These are phyloP conservation scores for Fusarium ambrosium DNA, from an alignment of 2,329 filamentous ascomycete species.

Conservation along the genomic window DNA sequence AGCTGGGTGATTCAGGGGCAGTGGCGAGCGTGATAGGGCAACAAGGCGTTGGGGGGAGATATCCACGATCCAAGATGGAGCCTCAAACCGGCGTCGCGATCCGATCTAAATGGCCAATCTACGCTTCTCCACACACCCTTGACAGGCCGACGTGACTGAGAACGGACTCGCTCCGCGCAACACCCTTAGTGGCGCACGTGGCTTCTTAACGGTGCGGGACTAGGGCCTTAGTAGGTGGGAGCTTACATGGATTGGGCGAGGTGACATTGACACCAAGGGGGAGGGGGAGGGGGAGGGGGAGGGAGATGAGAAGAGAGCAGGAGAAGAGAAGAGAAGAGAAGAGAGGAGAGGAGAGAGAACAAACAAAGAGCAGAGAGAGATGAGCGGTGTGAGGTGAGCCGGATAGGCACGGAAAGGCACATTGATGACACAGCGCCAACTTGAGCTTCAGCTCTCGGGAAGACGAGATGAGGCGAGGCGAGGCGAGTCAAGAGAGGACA, in stretches of 20 bases:
- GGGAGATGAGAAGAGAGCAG: conserved; percentile 17
- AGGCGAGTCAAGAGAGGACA: not conserved
- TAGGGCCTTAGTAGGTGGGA: conserved; percentile 40
- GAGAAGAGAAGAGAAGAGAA: not conserved
- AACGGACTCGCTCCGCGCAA: conserved; percentile 25
- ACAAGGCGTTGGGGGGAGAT: conserved; percentile 3
- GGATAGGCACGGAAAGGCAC: conserved; percentile 23
- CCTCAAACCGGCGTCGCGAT: conserved; percentile 37
- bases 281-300: conserved; percentile 5
- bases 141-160: conserved; percentile 26
- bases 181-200: conserved; percentile 48
- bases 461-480: not conserved
- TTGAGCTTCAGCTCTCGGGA: conserved; percentile 26
- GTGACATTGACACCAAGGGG: conserved; percentile 19
- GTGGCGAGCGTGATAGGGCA: conserved; percentile 34
- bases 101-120: conserved; percentile 44
- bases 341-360: conserved; percentile 25
- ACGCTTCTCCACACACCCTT: conserved; percentile 40
- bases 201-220: conserved; percentile 49
- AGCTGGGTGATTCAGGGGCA: conserved; percentile 27
- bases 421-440: conserved; percentile 29
- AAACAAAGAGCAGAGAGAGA: conserved; percentile 13
- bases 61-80: conserved; percentile 31
- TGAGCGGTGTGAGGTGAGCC: conserved; percentile 38
- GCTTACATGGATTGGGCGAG: conserved; percentile 38